phyloP scores from a whole-genome alignment of 768 basidiomycete genomes.

The Termitomyces sp. region DNA sequence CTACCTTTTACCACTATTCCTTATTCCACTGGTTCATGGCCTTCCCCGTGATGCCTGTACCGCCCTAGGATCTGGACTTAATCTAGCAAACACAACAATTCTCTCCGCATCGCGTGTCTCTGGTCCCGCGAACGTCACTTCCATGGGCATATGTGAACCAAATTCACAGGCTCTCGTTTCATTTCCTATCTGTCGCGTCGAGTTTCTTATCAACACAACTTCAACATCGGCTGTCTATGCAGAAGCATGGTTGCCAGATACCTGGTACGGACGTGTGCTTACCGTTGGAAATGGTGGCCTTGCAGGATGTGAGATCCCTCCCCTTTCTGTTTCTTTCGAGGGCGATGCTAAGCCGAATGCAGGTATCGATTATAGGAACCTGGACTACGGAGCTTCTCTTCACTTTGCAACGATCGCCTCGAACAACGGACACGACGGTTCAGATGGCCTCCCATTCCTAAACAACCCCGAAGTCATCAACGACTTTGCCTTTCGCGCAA shows the following conservation, averaged over 20 bases:
- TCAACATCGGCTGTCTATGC: not conserved
- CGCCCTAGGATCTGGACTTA: not conserved
- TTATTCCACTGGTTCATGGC: not conserved
- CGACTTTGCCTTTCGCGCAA: slow-evolving; percentile 11
- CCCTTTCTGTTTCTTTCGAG: not conserved
- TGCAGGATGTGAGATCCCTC: slow-evolving; percentile 3
- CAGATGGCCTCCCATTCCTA: not conserved
- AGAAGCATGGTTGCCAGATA: slow-evolving; percentile 11
- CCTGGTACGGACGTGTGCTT: slow-evolving; percentile 9
- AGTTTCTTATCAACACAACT: slow-evolving; percentile 6
- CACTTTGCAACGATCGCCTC: slow-evolving; percentile 12
- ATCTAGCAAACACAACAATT: slow-evolving; percentile 4
- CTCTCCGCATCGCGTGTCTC: slow-evolving; percentile 1
- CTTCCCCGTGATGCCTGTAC: slow-evolving; percentile 1
- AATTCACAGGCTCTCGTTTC: not conserved
- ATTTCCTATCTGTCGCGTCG: slow-evolving; percentile 3
- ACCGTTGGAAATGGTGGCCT: slow-evolving; percentile 7
- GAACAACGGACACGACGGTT: slow-evolving; percentile 9
- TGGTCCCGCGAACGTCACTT: not conserved
- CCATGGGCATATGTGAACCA: not conserved
- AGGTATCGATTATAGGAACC: slow-evolving; percentile 6
- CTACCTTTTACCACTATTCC: not conserved
- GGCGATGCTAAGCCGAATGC: not conserved
- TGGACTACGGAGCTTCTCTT: slow-evolving; percentile 7
- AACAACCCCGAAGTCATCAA: slow-evolving; percentile 12